Evolutionary conservation across 331 rosid species (phyloP), one percentile per base, ranked within the genome.

Genomic region (Rhamnella rubrinervis): DNA sequence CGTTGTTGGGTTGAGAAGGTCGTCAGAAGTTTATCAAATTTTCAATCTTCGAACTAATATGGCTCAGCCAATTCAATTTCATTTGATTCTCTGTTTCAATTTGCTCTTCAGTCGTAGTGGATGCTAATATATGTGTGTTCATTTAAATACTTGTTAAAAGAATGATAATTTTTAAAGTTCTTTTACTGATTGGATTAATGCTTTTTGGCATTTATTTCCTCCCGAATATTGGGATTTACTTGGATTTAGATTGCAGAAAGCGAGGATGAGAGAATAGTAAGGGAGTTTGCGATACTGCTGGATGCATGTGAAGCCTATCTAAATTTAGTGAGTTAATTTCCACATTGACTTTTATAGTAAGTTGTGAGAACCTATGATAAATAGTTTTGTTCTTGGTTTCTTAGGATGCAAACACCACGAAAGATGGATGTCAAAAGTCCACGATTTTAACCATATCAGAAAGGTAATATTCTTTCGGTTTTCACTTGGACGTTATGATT

Each of bases 201-300:
- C 55, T 28, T 49, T 20, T 66, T 61, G 39, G 64, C 40, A 37
- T 63, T 51, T 35, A 5, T 71, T 59, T 31, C 44, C 18, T 58
- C 41, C 25, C 31, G 26, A 26, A 55, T 17, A 55, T 73, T 80
- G 75, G 65, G 76, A 77, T 84, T 93, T 75, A 89, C 92, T 88
- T 79, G 83, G 61, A 59, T 75, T 55, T 83, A 82, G 86, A 81
- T 86, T 86, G 80, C 97, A 95, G 96, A 89, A 82, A 86, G 75
- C 77, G 88, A 89, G 76, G 93, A 89, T 64, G 92, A 85, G 72
- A 86, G 99, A 79, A 63, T 80, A 18, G 86, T 87, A 25, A 83
- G 92, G 80, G 99, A 91, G 84, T 85, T 87, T 77, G 89, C 92
- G 10, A 71, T 85, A 17, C 81, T 95, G 67, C 74, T 91, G 47